Evolutionary conservation across 2,329 filamentous ascomycete species (phyloP), one percentile per base, ranked within the genome.

Genomic region (Hymenoscyphus fructigenus): DNA sequence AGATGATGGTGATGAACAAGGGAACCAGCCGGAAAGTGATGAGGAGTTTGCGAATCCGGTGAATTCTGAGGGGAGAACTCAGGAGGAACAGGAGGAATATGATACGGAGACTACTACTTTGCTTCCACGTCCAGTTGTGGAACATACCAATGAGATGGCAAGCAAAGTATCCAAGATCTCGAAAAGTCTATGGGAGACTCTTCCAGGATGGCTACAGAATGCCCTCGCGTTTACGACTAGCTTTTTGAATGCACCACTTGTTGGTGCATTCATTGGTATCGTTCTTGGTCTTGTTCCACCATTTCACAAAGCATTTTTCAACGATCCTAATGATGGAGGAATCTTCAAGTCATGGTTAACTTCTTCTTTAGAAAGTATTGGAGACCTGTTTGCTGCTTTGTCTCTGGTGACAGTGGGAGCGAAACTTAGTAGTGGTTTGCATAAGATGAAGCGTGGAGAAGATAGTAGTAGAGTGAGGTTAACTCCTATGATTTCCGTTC

Each of bases 261-360:
- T 88, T 4, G 88, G 88, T 9, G 85, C 87, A 0, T 69, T 85
- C 3, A 73, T 85, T 3, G 88, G 87, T 3, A 81, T 80, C 1
- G 68, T 87, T 15, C 79, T 90, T 36, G 88, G 88, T 0, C 78
- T 90, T 3, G 79, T 82, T 0, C 86, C 87, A 1, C 71, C 81
- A 0, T 78, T 90, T 1, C 87, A 90, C 69, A 76, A 75, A 7
- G 81, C 84, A 1, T 90, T 91, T 75, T 90, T 90, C 77, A 80
- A 77, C 60, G 76, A 80, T 7, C 80, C 81, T 9, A 74, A 82
- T 10, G 76, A 88, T 4, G 88, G 87, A 14, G 87, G 88, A 1
- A 83, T 87, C 66, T 82, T 90, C 69, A 87, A 84, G 41, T 86
- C 86, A 0, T 90, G 87, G 88, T 76, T 91, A 47, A 90, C 87